Evolutionary conservation across 2,329 filamentous ascomycete species (phyloP), one percentile per base, ranked within the genome.

Genomic region (Triangularia verruculosa): DNA sequence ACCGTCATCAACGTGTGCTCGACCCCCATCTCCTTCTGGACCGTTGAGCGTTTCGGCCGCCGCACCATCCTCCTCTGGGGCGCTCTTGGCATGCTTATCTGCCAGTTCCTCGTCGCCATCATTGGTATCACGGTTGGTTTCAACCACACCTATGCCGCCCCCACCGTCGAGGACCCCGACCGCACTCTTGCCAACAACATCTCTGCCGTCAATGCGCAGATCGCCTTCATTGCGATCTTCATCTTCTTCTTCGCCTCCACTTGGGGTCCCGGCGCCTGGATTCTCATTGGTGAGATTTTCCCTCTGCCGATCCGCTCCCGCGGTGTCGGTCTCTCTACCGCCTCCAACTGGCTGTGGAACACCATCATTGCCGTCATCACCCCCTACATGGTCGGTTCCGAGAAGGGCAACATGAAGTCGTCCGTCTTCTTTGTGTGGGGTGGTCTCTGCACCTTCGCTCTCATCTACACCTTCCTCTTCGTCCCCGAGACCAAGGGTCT

Each of bases 311-410:
- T 96, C 78, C 90, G 93, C 72, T 90, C 93, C 47, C 90, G 91
- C 70, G 93, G 93, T 80, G 92, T 96, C 65, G 92, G 85, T 71
- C 84, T 96, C 53, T 93, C 92, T 47, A 96, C 93, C 8, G 90
- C 92, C 66, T 92, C 89, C 74, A 96, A 96, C 85, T 96, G 92
- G 92, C 84, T 95, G 67, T 95, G 91, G 91, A 95, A 93, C 81
- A 92, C 88, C 76, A 71, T 84, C 74, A 86, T 86, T 69, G 83
- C 86, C 64, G 83, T 92, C 75, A 90, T 92, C 77, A 89, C 85
- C n/a, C 88, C 88, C 12, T 90, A 89, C 82, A 87, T 91, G 79
- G 82, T 87, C 53, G 83, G 82, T 66, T 71, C 76, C 47, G 79
- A 85, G 65, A 77, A 84, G 66, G 88, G 86, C 67, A 87, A 92